Base-by-base conservation (phyloP, 2,329 filamentous ascomycete genomes). In the Aspergillus clavatus region DNA sequence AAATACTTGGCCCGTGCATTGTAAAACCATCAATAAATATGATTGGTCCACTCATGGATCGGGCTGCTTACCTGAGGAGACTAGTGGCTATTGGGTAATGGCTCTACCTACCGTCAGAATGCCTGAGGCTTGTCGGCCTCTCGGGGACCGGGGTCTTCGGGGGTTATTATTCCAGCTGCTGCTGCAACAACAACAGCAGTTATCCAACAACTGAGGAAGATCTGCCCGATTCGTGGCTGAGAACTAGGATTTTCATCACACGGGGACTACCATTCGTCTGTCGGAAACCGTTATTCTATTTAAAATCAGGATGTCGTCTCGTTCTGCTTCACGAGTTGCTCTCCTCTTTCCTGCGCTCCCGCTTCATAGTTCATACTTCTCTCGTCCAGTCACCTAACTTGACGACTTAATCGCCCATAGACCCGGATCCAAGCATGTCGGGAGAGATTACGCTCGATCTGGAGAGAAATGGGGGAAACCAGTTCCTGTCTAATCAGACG, bases 401-500 rank as follows among this genome's bases (percentile, higher is more conserved):
- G 3, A 11, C 19, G 18, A 5, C 2, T 35, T 24, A 5, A 5
- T 35, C 19, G 14, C 18, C 31, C 36, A 38, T 38, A 11, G 14
- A 29, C 10, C n/a, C 31, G 19, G 31, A 35, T 35, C 18, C 7
- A n/a, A 28, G 26, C 26, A 28, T 28, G 4, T 28, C 26, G 3
- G 26, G 26, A 11, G 12, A 1, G 7, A 35, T 35, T 7, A 47
- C 36, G 27, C 40, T 44, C 12, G 66, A 68, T 38, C 48, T 65
- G 21, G 66, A 68, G 40, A 50, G 52, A 5, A 61, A 62, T 45
- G 58, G 58, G 6, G 48, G 48, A 11, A 50, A 58, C 16, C 50
- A 56, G 26, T 69, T 66, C 38, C 51, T 69, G 24, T 57, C 55
- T 49, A 89, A 89, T 67, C 76, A 77, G 12, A 77, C 77, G 0